phyloP scores from a whole-genome alignment of 2,329 filamentous ascomycete genomes.

The Cordyceps cicadae region DNA sequence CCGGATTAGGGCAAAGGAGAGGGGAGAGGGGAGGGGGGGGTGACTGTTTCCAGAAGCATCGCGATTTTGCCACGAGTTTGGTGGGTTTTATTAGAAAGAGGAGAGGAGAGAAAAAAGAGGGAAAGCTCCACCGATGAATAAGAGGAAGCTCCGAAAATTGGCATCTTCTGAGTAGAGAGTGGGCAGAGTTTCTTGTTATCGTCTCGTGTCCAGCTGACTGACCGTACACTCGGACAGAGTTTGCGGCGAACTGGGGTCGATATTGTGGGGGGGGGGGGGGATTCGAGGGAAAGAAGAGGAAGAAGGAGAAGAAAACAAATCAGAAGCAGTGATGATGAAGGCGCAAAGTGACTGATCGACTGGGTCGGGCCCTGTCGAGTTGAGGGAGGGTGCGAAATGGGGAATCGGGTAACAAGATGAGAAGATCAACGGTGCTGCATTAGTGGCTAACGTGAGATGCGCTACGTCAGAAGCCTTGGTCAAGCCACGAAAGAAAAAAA shows the following conservation, averaged over 20 bases:
- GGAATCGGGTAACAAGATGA: not conserved
- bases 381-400: not conserved
- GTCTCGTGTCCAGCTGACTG: too few species aligned
- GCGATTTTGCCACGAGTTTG: not conserved
- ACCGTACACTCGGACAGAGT: conserved; percentile 15
- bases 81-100: too few species aligned
- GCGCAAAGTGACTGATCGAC: not conserved
- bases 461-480: not conserved
- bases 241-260: conserved; percentile 6
- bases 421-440: not conserved
- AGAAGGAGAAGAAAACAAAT: not conserved
- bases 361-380: not conserved
- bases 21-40: too few species aligned
- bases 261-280: conserved; percentile 7
- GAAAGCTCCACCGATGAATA: not conserved
- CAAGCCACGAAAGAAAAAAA: too few species aligned
- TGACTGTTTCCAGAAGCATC: not conserved
- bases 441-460: not conserved
- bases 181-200: not conserved
- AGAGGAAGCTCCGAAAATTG: not conserved
- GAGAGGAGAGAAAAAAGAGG: not conserved
- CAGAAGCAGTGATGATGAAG: not conserved
- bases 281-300: not conserved
- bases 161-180: not conserved
- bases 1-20: conserved; percentile 2